Percentiles rank a stretch among this genome's conserved stretches.
phyloP scores from a whole-genome alignment of 306 rosid species.

The Rosa multiflora region DNA sequence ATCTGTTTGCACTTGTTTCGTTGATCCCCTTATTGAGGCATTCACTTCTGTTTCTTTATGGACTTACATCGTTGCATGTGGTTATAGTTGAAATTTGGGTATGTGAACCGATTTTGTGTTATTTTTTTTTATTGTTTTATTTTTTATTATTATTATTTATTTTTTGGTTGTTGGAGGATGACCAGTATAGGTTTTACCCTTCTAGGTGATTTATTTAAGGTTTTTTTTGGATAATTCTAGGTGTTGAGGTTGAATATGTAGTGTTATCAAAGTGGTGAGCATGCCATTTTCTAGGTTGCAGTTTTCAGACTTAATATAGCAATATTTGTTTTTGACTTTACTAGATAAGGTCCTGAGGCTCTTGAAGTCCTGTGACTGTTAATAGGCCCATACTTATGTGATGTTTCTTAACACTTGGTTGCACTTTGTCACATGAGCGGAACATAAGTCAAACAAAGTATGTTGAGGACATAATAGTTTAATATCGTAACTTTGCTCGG shows the following conservation, averaged over 20 bases:
- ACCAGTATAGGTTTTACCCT: background rate
- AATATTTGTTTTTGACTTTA: background rate
- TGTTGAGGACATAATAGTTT: background rate
- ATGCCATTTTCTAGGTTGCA: background rate
- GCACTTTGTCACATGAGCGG: background rate
- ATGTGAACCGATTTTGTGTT: no score
- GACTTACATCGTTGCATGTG: background rate
- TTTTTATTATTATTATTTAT: no score
- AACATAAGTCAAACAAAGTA: background rate
- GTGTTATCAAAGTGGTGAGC: background rate
- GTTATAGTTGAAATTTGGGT: no score
- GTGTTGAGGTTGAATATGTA: background rate
- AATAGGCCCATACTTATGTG: background rate
- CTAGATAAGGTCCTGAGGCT: background rate
- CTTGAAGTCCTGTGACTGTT: background rate
- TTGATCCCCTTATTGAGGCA: background rate
- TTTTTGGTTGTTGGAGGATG: no score
- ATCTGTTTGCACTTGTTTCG: background rate
- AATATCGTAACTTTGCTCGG: background rate
- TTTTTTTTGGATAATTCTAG: background rate
- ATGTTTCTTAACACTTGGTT: background rate
- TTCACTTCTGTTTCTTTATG: background rate
- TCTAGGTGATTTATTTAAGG: background rate
- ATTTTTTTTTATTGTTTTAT: no score
- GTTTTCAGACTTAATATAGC: background rate